Evolutionary conservation across 441 rosid genomes (phyloP), one percentile per base, ranked within the genome.

Genomic region (Erodium moschatum): DNA sequence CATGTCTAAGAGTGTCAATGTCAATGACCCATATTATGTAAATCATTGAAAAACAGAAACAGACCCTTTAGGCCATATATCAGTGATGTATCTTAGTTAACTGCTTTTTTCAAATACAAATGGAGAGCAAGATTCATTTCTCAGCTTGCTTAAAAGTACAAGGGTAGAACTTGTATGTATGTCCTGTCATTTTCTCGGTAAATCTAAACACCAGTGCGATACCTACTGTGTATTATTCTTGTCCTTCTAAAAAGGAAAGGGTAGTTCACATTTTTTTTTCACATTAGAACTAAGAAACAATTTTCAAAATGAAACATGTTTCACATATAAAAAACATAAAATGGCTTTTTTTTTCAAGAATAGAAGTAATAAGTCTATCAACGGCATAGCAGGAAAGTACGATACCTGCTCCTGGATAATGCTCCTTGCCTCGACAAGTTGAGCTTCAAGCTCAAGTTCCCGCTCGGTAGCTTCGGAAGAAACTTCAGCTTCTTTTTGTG

Each of bases 371-470:
- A 16, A 12, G 61, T 35, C 67, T 60, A 63, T 13, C 8, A 56
- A 56, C 54, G 27, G 33, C 15, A 50, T 15, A 69, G 66, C 27
- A 15, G 27, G 31, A 31, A 67, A 79, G 61, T 54, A 54, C 61
- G 16, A 54, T 54, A 54, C 61, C 61, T 94, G 98, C 83, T 94
- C 98, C 80, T 91, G 96, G 79, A 91, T 91, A 69, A 91, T 94
- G 81, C 98, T 93, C 64, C 97, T 91, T 35, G 97, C 97, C 83
- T 94, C 97, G 62, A 91, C 98, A 61, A 94, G 92, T 79, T 91
- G 98, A 74, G 97, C 98, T 87, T 91, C 97, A 35, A 94, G 99
- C 75, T 91, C 99, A 76, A 94, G 99, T 84, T 94, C 99, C 75
- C 99, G 87, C 83, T 94, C 97, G 24, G 96, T 89, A 69, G 89